Conservation (phyloP, 2,329 filamentous ascomycete genomes). For the Pleoardoris graminearum region DNA sequence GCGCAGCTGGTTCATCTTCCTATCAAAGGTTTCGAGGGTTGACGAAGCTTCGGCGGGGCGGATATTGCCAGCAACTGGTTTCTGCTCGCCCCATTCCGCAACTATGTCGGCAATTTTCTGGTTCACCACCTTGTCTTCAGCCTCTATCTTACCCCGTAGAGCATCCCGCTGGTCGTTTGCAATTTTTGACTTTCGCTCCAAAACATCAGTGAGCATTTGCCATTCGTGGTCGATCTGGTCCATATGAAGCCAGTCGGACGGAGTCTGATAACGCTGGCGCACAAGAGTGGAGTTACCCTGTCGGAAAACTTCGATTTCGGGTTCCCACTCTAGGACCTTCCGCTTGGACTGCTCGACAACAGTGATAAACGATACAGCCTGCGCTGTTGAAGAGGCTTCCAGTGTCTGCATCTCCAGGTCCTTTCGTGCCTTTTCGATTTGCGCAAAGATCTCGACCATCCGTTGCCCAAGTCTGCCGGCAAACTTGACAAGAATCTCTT, state of each 20-base stretch:
- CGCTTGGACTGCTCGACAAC: constrained; percentile 95
- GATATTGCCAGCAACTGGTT: constrained; percentile 93
- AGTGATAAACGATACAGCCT: constrained; percentile 97
- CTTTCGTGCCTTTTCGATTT: constrained; percentile 86
- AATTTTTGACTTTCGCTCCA: constrained; percentile 90
- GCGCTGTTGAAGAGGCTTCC: constrained; percentile 91
- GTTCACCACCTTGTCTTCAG: constrained; percentile 88
- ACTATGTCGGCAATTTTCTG: constrained; percentile 87
- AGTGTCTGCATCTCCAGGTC: constrained; percentile 91
- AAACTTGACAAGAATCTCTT: constrained; percentile 94
- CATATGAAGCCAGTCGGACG: constrained; percentile 90
- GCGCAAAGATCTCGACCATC: constrained; percentile 89
- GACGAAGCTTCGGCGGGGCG: constrained; percentile 85
- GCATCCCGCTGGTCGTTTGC: constrained; percentile 96
- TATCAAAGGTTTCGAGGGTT: constrained; percentile 80
- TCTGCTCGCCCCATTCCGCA: constrained; percentile 90
- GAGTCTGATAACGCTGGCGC: constrained; percentile 91
- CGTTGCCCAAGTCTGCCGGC: constrained; percentile 83
- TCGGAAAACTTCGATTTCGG: constrained; percentile 92
- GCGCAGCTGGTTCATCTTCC: constrained; percentile 80
- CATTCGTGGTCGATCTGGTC: constrained; percentile 97
- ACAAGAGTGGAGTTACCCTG: constrained; percentile 92
- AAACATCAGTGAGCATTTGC: constrained; percentile 88
- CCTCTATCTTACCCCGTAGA: constrained; percentile 88
- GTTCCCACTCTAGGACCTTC: constrained; percentile 90